Percentiles rank a stretch among this genome's conserved stretches.
phyloP scores from a whole-genome alignment of 1,284 basidiomycete species.

The Wolfiporia cocos region DNA sequence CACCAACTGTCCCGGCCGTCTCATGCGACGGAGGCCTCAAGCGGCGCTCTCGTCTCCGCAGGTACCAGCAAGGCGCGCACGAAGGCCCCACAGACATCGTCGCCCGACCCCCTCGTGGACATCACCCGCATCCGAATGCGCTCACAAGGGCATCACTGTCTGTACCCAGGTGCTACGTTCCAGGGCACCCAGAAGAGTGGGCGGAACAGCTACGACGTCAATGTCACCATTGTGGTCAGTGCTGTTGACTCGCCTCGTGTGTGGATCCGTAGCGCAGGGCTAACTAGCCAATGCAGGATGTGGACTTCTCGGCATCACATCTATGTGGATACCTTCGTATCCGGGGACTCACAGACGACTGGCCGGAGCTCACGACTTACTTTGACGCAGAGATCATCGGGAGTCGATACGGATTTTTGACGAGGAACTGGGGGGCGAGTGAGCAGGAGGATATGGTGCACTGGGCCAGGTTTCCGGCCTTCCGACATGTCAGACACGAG shows the following conservation, averaged over 20 bases:
- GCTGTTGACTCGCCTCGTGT: slow-evolving; percentile 1
- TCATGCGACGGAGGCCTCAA: slow-evolving; percentile 11
- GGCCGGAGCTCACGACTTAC: slow-evolving; percentile 82
- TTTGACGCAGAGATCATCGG: slow-evolving; percentile 95
- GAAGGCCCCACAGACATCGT: slow-evolving; percentile 12
- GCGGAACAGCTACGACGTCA: slow-evolving; percentile 51
- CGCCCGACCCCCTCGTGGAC: slow-evolving; percentile 58
- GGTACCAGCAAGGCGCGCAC: slow-evolving; percentile 16
- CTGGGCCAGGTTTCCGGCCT: slow-evolving; percentile 90
- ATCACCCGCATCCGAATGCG: slow-evolving; percentile 71
- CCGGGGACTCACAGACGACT: slow-evolving; percentile 83
- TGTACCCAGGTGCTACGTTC: slow-evolving; percentile 53
- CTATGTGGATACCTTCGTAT: slow-evolving; percentile 86
- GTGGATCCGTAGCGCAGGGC: neutral
- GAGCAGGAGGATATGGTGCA: slow-evolving; percentile 88
- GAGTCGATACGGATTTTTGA: slow-evolving; percentile 80
- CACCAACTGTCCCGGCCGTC: slow-evolving; percentile 13
- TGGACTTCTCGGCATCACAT: slow-evolving; percentile 73
- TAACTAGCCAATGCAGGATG: slow-evolving; percentile 52
- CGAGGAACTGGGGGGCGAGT: slow-evolving; percentile 80
- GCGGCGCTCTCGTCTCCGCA: slow-evolving; percentile 12
- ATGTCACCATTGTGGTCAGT: slow-evolving; percentile 46
- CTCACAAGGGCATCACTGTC: slow-evolving; percentile 70
- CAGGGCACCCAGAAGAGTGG: slow-evolving; percentile 49
- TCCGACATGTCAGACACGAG: slow-evolving; percentile 70